Evolutionary conservation across 2,329 filamentous ascomycete species (phyloP), one percentile per base, ranked within the genome.

Genomic region (Waltergamsia citrina): DNA sequence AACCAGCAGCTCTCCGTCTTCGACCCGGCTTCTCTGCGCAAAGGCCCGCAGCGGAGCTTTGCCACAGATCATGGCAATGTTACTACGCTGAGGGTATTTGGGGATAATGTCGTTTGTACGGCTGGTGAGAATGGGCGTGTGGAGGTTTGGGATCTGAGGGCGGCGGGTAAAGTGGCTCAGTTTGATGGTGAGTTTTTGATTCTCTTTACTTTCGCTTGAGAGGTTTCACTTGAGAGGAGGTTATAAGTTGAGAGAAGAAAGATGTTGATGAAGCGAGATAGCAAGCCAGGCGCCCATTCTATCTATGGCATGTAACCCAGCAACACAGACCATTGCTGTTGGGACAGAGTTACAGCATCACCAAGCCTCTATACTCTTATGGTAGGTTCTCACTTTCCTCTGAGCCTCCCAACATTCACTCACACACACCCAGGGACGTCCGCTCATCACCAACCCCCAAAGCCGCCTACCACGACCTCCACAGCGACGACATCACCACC

Each of bases 311-410:
- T 75, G 77, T 42, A 71, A 68, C 31, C 54, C 64, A 8, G 49
- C 57, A 9, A 69, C 68, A 11, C 71, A 77, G 43, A 66, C 74
- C 4, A 59, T 90, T 14, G 82, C 78, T 16, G 75, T 78, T 7
- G 85, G 85, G 21, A 86, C 83, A 1, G 85, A 90, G 48, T 63
- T 84, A 24, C 71, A 74, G 26, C 72, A 79, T 43, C 67, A 76
- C 52, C 66, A 71, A 37, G 72, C 76, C 12, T 72, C 71, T 6
- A 71, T 82, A 30, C 49, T 71, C 26, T 57, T 81, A 41, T 82
- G 77, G 77, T 78, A 53, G 39, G 59, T 41, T 4, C n/a, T 14
- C 25, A 12, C 10, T 16, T 19, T 8, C 15, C 21, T 16, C 9
- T 16, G 11, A 23, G n/a, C 6, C 23, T 18, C 16, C 20, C 21